A percentile compares a stretch with the other conserved stretches of the same genome.
phyloP scores from a whole-genome alignment of 129 eudicot species.

The Flaveria brownii region DNA sequence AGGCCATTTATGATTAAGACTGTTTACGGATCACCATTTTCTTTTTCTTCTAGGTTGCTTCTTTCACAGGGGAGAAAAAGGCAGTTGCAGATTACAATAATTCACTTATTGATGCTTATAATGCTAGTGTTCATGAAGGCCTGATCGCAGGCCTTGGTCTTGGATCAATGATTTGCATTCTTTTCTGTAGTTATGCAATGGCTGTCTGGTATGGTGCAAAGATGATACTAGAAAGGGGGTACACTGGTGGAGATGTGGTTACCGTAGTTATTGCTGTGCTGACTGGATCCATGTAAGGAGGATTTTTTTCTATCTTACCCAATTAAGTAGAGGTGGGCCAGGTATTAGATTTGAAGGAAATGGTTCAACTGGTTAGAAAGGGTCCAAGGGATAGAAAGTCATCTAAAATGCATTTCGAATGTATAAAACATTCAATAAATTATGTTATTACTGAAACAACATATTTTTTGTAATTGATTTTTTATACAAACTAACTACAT shows the following conservation, averaged over 20 bases:
- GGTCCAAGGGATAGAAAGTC: neutral
- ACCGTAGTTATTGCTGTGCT: slow-evolving; percentile 69
- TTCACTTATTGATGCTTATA: slow-evolving; percentile 61
- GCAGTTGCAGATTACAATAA: slow-evolving; percentile 69
- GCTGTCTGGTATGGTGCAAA: slow-evolving; percentile 88
- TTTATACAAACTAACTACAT: too few relatives aligned
- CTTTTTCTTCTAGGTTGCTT: slow-evolving; percentile 58
- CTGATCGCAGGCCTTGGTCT: slow-evolving; percentile 71
- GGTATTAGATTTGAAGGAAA: neutral
- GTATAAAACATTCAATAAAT: neutral
- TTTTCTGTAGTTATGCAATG: slow-evolving; percentile 62
- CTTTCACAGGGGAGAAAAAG: slow-evolving; percentile 83
- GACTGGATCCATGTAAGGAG: slow-evolving; percentile 72
- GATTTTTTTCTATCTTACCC: neutral
- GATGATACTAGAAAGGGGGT: slow-evolving; percentile 61
- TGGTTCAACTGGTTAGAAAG: neutral
- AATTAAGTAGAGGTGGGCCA: neutral
- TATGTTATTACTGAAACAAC: neutral
- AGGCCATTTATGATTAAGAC: too few relatives aligned
- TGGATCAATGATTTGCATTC: slow-evolving; percentile 52
- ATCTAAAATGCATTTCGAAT: neutral
- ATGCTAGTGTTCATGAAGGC: slow-evolving; percentile 69
- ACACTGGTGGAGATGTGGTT: slow-evolving; percentile 73
- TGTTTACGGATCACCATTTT: neutral
- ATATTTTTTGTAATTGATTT: neutral